Base-by-base conservation (phyloP, 2,329 filamentous ascomycete genomes). In the Monosporascus sp. region DNA sequence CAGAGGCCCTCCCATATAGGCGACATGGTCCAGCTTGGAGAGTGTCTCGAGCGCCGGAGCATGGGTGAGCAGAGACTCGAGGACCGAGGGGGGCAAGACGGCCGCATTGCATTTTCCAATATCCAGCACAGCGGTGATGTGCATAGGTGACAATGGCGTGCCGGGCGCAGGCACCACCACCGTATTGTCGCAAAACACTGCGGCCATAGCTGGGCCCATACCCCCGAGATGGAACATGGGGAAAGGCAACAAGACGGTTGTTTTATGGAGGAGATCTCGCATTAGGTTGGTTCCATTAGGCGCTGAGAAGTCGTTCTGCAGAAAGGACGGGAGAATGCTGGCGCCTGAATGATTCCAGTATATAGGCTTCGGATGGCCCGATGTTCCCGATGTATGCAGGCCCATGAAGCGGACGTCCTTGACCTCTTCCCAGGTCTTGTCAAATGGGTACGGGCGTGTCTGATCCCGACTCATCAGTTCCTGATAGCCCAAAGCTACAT, bases 341-440 rank as follows among this genome's bases (percentile, higher is more conserved):
- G 34, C 20, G 16, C 54, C 49, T 17, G 45, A 52, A 26, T 61
- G 55, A 5, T 51, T 64, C 52, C 53, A 57, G 31, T 56, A 50
- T 9, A 64, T 56, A 1, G 60, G 60, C 43, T 64, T 64, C 0
- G 60, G 61, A n/a, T 62, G 52, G 7, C 61, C 61, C 14, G 61
- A 61, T 7, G 61, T 61, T 14, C 61, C 61, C 19, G 61, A 64
- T 6, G 61, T 61, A 40, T 64, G 61, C 1, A 64, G 52, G n/a
- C 60, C 59, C n/a, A 59, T 52, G 31, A 62, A 60, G 7, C 51
- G 16, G 51, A 53, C 48, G 53, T 59, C 38, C 40, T 36, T 41
- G 46, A 58, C 22, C 20, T 61, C 51, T 50, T 62, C 37, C 41
- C 54, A 56, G 2, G 50, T 49, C 6, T 44, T 24, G 8, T 43